These are phyloP conservation scores for Candida sakaeoensis DNA, from an alignment of 805 yeast genomes.

Conservation along the genomic window DNA sequence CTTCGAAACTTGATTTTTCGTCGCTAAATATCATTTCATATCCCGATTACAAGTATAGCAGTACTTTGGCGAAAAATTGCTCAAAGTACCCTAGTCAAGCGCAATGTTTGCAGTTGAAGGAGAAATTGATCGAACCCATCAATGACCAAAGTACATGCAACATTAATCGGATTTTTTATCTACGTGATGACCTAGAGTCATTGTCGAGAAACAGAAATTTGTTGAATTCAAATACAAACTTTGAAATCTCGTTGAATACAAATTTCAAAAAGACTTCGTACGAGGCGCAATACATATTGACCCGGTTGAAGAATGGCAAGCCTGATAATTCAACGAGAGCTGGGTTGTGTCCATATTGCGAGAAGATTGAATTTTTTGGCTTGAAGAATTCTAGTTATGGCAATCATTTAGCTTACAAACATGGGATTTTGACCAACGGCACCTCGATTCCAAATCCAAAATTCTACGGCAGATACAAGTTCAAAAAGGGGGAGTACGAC, in stretches of 20 bases:
- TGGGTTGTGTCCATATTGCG: conserved; percentile 33
- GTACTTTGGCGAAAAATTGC: not conserved
- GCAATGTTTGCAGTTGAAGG: conserved; percentile 5
- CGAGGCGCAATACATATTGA: conserved; percentile 10
- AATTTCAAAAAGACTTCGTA: conserved; percentile 10
- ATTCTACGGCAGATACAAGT: conserved; percentile 23
- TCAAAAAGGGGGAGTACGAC: conserved; percentile 19
- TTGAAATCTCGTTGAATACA: conserved; percentile 7
- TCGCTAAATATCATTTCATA: conserved; percentile 3
- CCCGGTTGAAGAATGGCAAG: conserved; percentile 5
- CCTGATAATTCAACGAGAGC: conserved; percentile 9
- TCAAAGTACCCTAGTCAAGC: conserved; percentile 3
- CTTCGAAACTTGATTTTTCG: conserved; percentile 8
- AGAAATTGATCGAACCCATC: conserved; percentile 9
- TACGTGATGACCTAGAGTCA: conserved; percentile 3
- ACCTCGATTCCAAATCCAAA: conserved; percentile 29
- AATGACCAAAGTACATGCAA: conserved; percentile 4
- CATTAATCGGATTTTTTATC: conserved; percentile 5
- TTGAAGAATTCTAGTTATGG: conserved; percentile 31
- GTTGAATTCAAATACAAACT: not conserved
- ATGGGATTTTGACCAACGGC: conserved; percentile 31
- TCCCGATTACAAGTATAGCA: conserved; percentile 8
- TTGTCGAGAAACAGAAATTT: not conserved
- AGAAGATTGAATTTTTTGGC: conserved; percentile 25
- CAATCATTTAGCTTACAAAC: conserved; percentile 31